These are phyloP conservation scores for Taphrina deformans DNA, from an alignment of 1,139 yeast genomes.

Conservation along the genomic window DNA sequence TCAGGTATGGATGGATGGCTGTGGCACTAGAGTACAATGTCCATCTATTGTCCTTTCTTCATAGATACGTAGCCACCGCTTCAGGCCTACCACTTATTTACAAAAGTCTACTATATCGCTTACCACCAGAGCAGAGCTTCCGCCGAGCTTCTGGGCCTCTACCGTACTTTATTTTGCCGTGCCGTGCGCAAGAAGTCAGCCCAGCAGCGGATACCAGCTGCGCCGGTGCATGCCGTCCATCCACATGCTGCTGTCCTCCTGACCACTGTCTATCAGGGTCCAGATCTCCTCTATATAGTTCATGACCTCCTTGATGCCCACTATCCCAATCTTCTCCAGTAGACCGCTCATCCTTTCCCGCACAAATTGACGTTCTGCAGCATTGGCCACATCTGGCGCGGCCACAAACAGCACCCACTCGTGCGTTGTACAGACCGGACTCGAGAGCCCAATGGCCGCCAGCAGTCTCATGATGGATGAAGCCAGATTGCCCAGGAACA, in stretches of 20 bases:
- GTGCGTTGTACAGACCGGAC: slow-evolving; percentile 34
- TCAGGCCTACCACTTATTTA: background rate
- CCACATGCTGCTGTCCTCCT: slow-evolving; percentile 11
- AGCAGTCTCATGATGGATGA: slow-evolving; percentile 1
- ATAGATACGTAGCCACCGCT: background rate
- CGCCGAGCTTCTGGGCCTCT: too few species aligned
- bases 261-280: slow-evolving; percentile 1
- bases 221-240: slow-evolving; percentile 31
- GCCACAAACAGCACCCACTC: slow-evolving; percentile 28
- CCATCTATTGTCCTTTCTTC: background rate
- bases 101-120: too few species aligned
- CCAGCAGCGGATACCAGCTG: slow-evolving; percentile 21
- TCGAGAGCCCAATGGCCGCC: slow-evolving; percentile 6
- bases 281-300: slow-evolving; percentile 25
- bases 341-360: slow-evolving; percentile 26
- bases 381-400: slow-evolving; percentile 20
- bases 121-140: too few species aligned
- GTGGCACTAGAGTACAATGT: background rate
- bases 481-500: slow-evolving; percentile 4
- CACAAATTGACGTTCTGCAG: slow-evolving; percentile 14
- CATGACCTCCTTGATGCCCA: slow-evolving; percentile 31
- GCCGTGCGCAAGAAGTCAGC: too few species aligned
- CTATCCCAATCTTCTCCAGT: slow-evolving; percentile 30
- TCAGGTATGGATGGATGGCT: background rate
- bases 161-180: too few species aligned